phyloP scores from a whole-genome alignment of 176 grass and related monocot genomes.

The Ampelocalamus luodianensis region DNA sequence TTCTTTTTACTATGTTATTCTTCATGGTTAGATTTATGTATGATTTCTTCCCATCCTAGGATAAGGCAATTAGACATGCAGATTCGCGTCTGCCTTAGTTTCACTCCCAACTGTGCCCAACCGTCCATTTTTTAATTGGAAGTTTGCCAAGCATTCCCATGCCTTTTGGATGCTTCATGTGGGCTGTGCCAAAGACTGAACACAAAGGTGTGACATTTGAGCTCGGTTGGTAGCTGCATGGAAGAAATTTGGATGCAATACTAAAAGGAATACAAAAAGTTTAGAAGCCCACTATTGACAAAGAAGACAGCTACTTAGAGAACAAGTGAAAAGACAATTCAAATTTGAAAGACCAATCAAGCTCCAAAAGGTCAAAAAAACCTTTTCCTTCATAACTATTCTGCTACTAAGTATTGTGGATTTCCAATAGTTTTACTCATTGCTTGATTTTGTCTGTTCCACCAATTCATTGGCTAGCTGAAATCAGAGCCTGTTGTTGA shows the following conservation, averaged over 20 bases:
- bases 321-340: neutral
- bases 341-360: conserved; percentile 9
- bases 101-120: conserved; percentile 1
- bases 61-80: too few species aligned
- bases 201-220: conserved; percentile 10
- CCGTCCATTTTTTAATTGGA: neutral
- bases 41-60: too few species aligned
- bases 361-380: conserved; percentile 8
- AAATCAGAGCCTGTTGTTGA: neutral
- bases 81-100: neutral
- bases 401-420: neutral
- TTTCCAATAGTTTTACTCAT: neutral
- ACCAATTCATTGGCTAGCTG: neutral
- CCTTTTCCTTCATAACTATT: neutral
- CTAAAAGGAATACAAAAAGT: neutral
- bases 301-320: neutral
- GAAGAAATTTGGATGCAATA: neutral
- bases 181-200: neutral
- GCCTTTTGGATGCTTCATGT: neutral
- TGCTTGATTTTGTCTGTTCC: neutral
- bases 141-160: conserved; percentile 7
- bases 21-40: conserved; percentile 29
- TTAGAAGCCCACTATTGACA: neutral
- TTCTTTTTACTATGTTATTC: neutral
- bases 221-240: neutral